A percentile compares a stretch with the other conserved stretches of the same genome.
Evolutionary conservation across 306 rosid species (phyloP).

Genomic region (Vigna unguiculata): DNA sequence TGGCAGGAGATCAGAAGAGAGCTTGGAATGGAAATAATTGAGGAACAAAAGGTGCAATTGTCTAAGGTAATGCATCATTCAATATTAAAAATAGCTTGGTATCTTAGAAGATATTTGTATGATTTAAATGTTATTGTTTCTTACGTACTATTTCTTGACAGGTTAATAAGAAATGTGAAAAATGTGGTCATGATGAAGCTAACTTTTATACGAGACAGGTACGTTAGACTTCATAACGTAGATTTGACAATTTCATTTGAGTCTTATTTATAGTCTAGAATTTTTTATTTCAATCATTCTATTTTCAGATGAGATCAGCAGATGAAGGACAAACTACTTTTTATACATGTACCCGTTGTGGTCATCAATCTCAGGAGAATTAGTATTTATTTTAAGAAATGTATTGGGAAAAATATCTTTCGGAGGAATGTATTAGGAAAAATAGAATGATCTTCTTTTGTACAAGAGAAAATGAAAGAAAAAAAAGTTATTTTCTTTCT

Average conservation of each 20-base stretch:
- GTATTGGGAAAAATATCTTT: not conserved
- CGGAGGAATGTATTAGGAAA: not conserved
- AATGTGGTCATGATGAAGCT: slow-evolving; percentile 84
- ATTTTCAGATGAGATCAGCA: slow-evolving; percentile 55
- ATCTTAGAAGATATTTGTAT: not conserved
- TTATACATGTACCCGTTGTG: slow-evolving; percentile 49
- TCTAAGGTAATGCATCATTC: slow-evolving; percentile 51
- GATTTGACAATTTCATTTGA: slow-evolving; percentile 21
- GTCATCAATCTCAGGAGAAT: slow-evolving; percentile 53
- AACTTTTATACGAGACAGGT: slow-evolving; percentile 56
- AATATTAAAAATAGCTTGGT: slow-evolving; percentile 5
- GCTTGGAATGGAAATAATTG: slow-evolving; percentile 52
- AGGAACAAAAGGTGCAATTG: slow-evolving; percentile 46
- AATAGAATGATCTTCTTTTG: not conserved
- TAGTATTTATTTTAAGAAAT: slow-evolving; percentile 17
- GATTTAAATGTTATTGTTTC: slow-evolving; percentile 9
- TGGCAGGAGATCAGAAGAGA: slow-evolving; percentile 58
- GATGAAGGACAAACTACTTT: slow-evolving; percentile 65
- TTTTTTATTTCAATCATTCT: slow-evolving; percentile 8
- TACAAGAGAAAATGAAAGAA: not conserved
- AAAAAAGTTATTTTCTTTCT: not conserved
- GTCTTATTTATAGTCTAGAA: slow-evolving; percentile 12
- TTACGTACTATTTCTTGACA: slow-evolving; percentile 43
- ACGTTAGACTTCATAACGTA: slow-evolving; percentile 11
- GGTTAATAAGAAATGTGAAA: slow-evolving; percentile 78